These are phyloP conservation scores for Acmispon strigosus DNA, from an alignment of 306 rosid species.

Conservation along the genomic window DNA sequence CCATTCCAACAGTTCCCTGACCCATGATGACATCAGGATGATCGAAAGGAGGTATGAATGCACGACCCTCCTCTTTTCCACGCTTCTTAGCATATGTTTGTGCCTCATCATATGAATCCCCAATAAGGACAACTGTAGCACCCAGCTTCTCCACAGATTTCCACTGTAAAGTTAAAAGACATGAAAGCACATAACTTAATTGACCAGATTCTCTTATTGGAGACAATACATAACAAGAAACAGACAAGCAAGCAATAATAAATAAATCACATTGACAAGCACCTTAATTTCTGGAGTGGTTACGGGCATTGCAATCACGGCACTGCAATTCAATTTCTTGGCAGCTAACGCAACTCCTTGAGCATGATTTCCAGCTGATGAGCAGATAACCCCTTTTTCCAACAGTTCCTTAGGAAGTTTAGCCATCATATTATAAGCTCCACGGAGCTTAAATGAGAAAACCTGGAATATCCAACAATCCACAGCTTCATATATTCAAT, in stretches of 20 bases:
- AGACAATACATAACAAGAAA: not conserved
- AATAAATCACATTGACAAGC: not conserved
- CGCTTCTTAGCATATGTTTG: constrained; percentile 83
- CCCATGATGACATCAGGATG: constrained; percentile 93
- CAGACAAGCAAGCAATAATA: not conserved
- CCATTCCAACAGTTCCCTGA: constrained; percentile 97
- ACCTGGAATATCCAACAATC: constrained; percentile 39
- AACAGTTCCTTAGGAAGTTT: constrained; percentile 60
- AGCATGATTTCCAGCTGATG: constrained; percentile 98
- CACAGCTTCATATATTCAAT: not conserved
- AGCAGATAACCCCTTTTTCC: constrained; percentile 84
- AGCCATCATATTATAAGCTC: constrained; percentile 98
- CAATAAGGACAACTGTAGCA: constrained; percentile 76
- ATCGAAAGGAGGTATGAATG: constrained; percentile 89
- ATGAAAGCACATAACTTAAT: not conserved
- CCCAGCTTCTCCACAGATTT: constrained; percentile 77
- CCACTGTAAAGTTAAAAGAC: constrained; percentile 49
- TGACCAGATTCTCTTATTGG: not conserved
- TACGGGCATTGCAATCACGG: constrained; percentile 85
- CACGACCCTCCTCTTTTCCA: constrained; percentile 59
- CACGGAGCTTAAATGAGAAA: constrained; percentile 91
- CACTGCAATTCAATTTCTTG: constrained; percentile 62
- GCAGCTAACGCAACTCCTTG: constrained; percentile 96
- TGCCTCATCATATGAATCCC: constrained; percentile 94
- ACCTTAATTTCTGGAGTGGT: constrained; percentile 97